Evolutionary conservation across 345 rosid species (phyloP), one percentile per base, ranked within the genome.

Genomic region (Cardiospermum halicacabum): DNA sequence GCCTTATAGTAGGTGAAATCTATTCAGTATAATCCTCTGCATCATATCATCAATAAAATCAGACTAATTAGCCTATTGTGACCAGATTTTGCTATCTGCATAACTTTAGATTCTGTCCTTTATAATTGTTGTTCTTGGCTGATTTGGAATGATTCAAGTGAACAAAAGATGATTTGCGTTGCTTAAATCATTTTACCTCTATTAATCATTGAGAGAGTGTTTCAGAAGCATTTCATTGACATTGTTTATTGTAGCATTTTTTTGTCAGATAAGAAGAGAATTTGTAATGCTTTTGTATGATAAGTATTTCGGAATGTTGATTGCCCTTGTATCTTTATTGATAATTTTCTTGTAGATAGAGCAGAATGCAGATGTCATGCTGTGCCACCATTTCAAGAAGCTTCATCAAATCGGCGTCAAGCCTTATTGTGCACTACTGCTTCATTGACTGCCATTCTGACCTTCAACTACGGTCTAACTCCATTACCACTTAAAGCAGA

Each of bases 401-500:
- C 67, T 40, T 30, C 60, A 28, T 57, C 71, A 30, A 66, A 45
- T 67, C 85, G 84, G 18, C 84, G 87, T 15, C 63, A 42, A 54
- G 34, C 66, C 37, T n/a, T 86, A 5, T 21, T 67, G 6, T 61
- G 45, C 26, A 59, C 45, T 8, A 56, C 69, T 67, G 65, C 76
- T 53, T 77, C 82, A 4, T 51, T 82, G 67, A 66, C 71, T 16
- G 24, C 81, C 28, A 13, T 74, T 62, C 56, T 81, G 47, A 62
- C 69, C 40, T 60, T 79, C 37, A 69, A 65, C 64, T 58, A 68
- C 49, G 18, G 70, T 10, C 22, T 58, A 31, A 56, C 62, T 0
- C 80, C 89, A 42, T 62, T 51, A 13, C 81, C 68, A 3, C 81
- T 53, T 18, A 39, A 62, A 54, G 89, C 86, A 3, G 72, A 80